Evolutionary conservation across 2,329 filamentous ascomycete species (phyloP), one percentile per base, ranked within the genome.

Genomic region (Apiospora koreana): DNA sequence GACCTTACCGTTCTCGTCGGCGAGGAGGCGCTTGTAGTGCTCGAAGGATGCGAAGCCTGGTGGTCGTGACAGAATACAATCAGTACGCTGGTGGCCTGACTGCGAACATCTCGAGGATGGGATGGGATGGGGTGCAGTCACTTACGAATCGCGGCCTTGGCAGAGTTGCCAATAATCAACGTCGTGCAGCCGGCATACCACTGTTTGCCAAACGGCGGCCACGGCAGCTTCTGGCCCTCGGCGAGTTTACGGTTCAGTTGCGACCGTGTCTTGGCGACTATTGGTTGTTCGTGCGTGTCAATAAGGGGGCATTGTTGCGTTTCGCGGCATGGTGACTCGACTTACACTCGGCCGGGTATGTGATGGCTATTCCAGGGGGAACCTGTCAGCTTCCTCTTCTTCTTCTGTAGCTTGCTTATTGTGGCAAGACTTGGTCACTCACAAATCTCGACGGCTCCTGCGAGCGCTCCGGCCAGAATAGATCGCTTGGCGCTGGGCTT

Each of bases 151-250:
- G 94, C 96, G 46, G 96, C 96, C 85, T 99, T 99, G 80, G 96
- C 87, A 68, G 94, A 97, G 83, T 99, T 99, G 72, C 96, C 96
- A 75, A 98, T 94, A 71, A 99, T 97, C 79, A 98, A 84, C 38
- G 96, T 98, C 65, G 96, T 98, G 84, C 96, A 99, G 46, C 96
- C 96, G 16, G 96, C 95, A 81, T 99, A 99, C 96, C 96, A 99
- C 81, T 97, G 94, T 76, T 84, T 86, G 66, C 96, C 96, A 78
- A 98, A 98, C 14, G 94, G 93, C 58, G 96, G 96, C 93, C 94
- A 98, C 68, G 95, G 94, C 41, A 98, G 88, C 85, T 97, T 98
- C 85, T 97, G 86, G 65, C 91, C 92, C 69, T 92, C 91, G 66
- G 93, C 86, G 77, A 98, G 86, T 76, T 91, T 90, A 75, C 92